phyloP scores from a whole-genome alignment of 169 alveolate species.

The Neospora caninum region DNA sequence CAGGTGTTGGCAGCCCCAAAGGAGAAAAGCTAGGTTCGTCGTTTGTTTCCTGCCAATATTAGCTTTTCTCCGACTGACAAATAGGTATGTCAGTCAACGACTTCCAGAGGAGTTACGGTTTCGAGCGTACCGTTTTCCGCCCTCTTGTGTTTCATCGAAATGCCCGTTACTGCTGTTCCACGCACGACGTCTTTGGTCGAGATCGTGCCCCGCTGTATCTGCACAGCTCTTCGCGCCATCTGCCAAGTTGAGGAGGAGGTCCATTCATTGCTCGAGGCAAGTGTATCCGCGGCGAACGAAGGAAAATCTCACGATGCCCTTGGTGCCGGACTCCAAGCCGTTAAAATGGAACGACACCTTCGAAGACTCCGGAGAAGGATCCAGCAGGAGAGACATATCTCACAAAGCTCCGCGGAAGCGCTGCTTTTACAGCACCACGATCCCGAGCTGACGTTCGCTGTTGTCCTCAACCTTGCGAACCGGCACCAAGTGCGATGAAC shows the following conservation, averaged over 20 bases:
- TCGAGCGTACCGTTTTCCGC: too few species aligned
- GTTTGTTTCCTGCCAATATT: too few species aligned
- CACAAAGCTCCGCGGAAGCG: background rate
- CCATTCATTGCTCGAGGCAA: background rate
- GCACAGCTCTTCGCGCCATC: background rate
- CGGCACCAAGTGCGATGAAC: constrained; percentile 81
- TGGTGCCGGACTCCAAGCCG: background rate
- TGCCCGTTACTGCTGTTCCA: too few species aligned
- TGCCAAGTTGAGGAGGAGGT: background rate
- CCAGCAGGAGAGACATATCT: background rate
- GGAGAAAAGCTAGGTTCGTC: too few species aligned
- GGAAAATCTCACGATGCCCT: background rate
- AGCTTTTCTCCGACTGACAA: too few species aligned
- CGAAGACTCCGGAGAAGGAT: background rate
- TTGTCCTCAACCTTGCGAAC: constrained; percentile 86
- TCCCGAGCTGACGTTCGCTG: constrained; percentile 87
- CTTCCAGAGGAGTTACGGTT: too few species aligned
- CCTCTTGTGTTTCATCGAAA: too few species aligned
- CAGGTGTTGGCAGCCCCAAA: too few species aligned
- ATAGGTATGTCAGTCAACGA: too few species aligned
- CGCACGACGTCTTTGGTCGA: too few species aligned
- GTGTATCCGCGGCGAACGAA: background rate
- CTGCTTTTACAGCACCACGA: background rate
- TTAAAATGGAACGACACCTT: background rate
- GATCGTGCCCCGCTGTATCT: background rate